Evolutionary conservation across 2,329 filamentous ascomycete species (phyloP), one percentile per base, ranked within the genome.

Genomic region (Monosporascus sp.): DNA sequence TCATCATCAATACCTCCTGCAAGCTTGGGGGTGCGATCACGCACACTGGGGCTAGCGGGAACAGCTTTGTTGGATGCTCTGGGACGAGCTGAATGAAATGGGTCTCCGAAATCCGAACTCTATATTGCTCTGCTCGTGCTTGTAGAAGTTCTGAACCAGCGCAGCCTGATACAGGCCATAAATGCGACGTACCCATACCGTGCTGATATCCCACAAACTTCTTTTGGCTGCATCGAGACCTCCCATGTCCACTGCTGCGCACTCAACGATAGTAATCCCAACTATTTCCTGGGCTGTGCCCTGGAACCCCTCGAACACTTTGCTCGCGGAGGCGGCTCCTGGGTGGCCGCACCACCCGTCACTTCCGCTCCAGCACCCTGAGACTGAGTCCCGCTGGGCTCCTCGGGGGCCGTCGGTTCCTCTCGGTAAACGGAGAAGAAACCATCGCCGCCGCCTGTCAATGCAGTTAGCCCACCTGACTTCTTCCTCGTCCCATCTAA

Each of bases 21-120:
- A 54, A 77, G 53, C 76, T 81, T 45, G 86, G 83, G 15, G 86
- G 84, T 38, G 73, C 79, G 27, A 87, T 89, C 57, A 89, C 87
- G 0, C 87, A 89, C 64, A 87, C 83, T 22, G 86, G 86, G 27
- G 86, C 86, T 18, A 81, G 77, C 49, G 83, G 83, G 7, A 84
- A 88, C 67, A 74, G 79, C 69, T 89, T 89, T 69, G 83, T 89
- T 52, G 78, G 74, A n/a, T 89, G 86, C 69, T 63, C 63, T 25
- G 67, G 67, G 8, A 69, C 65, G 14, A 60, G 56, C 44, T 65
- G 60, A 50, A 46, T 37, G 7, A 7, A 35, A n/a, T 22, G 2
- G 24, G 11, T 35, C 6, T 37, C 31, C 5, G 11, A 51, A 18
- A 24, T 38, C 9, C 22, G 45, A 47, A 24, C 11, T 9, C 4